Base-by-base conservation (phyloP, 1,284 basidiomycete species). In the Sporisorium graminicola region DNA sequence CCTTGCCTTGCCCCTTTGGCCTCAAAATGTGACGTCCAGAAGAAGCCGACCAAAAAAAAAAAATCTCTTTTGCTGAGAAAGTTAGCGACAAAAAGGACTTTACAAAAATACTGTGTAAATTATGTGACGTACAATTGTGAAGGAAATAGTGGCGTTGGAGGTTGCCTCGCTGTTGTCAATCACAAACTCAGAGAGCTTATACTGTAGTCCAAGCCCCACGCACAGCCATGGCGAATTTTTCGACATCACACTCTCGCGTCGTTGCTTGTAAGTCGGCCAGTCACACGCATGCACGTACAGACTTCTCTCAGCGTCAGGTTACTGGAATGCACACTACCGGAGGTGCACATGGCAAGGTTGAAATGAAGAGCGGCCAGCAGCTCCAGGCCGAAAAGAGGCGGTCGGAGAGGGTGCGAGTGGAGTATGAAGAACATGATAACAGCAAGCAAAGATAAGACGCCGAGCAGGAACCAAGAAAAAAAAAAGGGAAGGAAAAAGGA, bases 131-230 rank as follows among this genome's bases (percentile, higher is more conserved):
- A 20, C 35, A 37, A 13, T 13, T 37, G 31, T 10, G 14, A 46
- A 24, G 43, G 3, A 20, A 27, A 22, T 37, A 49, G 35, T 12
- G 31, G 35, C 44, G 55, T 44, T 37, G 31, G 20, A 37, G 22
- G 22, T 47, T 47, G 33, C 55, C 31, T 37, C 35, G 55, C 55
- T 58, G 33, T 43, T 22, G 20, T 37, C 54, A 56, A 40, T 53
- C 52, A 56, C 54, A 56, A 44, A 18, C 42, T 22, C 53, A 55
- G 22, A 46, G n/a, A 14, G 33, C 37, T n/a, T n/a, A n/a, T 37
- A 35, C 22, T 27, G 33, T 13, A n/a, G n/a, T 27, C 13, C 42
- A 50, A 50, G 49, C 22, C 20, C 22, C 29, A 56, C 20, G 35
- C 24, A 43, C 53, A 55, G 10, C 46, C 40, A 55, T 43, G 29